A percentile compares a stretch with the other conserved stretches of the same genome.
phyloP scores from a whole-genome alignment of 2,329 filamentous ascomycete species.

The Microcyclosporella mali region DNA sequence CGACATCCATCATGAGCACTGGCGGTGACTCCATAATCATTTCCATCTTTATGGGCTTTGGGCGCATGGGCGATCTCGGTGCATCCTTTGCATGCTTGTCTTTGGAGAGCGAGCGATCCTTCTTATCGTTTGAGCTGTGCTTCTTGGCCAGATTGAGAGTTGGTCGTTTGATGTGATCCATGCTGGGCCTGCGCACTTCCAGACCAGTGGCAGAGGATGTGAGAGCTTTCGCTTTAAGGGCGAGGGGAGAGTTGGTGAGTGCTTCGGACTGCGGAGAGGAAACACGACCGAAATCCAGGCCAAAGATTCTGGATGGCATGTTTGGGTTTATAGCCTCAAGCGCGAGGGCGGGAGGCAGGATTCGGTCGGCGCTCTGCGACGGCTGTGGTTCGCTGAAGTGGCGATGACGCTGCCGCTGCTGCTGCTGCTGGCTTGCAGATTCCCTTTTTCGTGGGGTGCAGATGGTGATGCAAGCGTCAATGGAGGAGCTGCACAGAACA shows the following conservation, averaged over 20 bases:
- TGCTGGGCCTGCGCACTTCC: conserved; percentile 23
- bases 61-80: conserved; percentile 12
- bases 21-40: conserved; percentile 78
- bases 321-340: conserved; percentile 2
- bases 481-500: too few species aligned
- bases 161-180: conserved; percentile 34
- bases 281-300: conserved; percentile 24
- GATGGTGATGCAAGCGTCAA: too few species aligned
- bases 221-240: conserved; percentile 12
- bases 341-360: conserved; percentile 1
- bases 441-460: too few species aligned
- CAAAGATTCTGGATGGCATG: conserved; percentile 31
- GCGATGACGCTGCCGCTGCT: too few species aligned
- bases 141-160: conserved; percentile 15
- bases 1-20: conserved; percentile 71
- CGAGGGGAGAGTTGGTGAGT: conserved; percentile 5
- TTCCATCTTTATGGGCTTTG: conserved; percentile 47
- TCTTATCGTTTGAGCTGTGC: conserved; percentile 12
- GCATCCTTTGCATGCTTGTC: conserved; percentile 21
- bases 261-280: conserved; percentile 9
- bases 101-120: conserved; percentile 6
- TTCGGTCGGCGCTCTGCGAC: not conserved
- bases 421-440: too few species aligned
- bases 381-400: too few species aligned
- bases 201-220: not conserved